Evolutionary conservation across 1,284 basidiomycete species (phyloP).

Genomic region (Sanghuangporus sanghuang): DNA sequence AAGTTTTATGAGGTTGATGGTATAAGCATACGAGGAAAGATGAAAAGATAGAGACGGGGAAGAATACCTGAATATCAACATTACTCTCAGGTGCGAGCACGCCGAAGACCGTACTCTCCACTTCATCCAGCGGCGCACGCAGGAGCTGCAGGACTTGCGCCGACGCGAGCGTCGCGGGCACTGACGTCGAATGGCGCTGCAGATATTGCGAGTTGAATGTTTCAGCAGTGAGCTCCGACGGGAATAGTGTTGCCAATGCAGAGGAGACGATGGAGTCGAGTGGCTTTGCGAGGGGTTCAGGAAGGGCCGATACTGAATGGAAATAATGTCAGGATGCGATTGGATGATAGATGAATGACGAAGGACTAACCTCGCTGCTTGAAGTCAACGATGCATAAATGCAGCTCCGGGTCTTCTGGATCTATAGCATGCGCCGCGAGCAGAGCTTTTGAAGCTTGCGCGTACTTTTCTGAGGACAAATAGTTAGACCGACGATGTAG

Average conservation of each 20-base stretch:
- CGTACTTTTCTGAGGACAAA: conserved; percentile 58
- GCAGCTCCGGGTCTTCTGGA: conserved; percentile 60
- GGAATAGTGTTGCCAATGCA: conserved; percentile 47
- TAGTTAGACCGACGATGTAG: not conserved
- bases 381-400: conserved; percentile 68
- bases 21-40: not conserved
- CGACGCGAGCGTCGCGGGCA: conserved; percentile 52
- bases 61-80: conserved; percentile 48
- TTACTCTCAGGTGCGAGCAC: conserved; percentile 40
- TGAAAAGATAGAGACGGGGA: not conserved
- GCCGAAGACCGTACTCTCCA: conserved; percentile 56
- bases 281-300: conserved; percentile 37
- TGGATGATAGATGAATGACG: not conserved
- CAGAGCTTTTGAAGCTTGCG: conserved; percentile 76
- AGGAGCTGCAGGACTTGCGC: conserved; percentile 50
- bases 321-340: not conserved
- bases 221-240: conserved; percentile 53
- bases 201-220: conserved; percentile 72
- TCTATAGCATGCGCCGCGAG: conserved; percentile 53
- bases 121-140: conserved; percentile 45
- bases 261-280: conserved; percentile 41
- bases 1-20: not conserved
- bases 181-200: conserved; percentile 51
- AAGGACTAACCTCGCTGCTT: conserved; percentile 42
- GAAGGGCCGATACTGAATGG: conserved; percentile 35